phyloP scores from a whole-genome alignment of 2,329 filamentous ascomycete genomes.

The Cordyceps militaris region DNA sequence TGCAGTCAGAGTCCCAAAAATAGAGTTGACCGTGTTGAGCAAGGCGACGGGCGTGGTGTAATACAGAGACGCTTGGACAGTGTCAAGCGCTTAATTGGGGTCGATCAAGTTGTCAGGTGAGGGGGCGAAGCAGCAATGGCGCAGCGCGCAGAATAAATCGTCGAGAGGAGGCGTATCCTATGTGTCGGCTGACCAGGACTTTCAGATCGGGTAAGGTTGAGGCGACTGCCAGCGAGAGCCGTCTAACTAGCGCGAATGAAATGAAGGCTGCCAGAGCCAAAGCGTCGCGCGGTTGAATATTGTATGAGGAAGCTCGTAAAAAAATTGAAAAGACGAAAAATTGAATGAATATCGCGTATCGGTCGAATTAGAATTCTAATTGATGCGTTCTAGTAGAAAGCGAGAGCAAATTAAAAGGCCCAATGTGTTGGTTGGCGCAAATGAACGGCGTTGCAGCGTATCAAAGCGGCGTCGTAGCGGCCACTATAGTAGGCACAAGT shows the following conservation, averaged over 20 bases:
- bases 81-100: neutral
- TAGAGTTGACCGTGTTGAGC: neutral
- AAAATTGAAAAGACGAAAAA: neutral
- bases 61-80: neutral
- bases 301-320: neutral
- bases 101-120: neutral
- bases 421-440: neutral
- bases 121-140: neutral
- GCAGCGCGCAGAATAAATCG: neutral
- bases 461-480: neutral
- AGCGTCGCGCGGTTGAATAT: neutral
- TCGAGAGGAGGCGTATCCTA: neutral
- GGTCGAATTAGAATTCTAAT: neutral
- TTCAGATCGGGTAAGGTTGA: neutral
- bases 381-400: neutral
- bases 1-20: neutral
- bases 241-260: neutral
- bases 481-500: neutral
- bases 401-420: neutral
- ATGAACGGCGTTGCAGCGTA: conserved; percentile 1
- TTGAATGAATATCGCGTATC: neutral
- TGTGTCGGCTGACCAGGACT: neutral
- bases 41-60: neutral
- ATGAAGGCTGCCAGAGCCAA: conserved; percentile 1
- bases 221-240: neutral